Base-by-base conservation (phyloP, 345 rosid genomes). In the Pugionium dolabratum region DNA sequence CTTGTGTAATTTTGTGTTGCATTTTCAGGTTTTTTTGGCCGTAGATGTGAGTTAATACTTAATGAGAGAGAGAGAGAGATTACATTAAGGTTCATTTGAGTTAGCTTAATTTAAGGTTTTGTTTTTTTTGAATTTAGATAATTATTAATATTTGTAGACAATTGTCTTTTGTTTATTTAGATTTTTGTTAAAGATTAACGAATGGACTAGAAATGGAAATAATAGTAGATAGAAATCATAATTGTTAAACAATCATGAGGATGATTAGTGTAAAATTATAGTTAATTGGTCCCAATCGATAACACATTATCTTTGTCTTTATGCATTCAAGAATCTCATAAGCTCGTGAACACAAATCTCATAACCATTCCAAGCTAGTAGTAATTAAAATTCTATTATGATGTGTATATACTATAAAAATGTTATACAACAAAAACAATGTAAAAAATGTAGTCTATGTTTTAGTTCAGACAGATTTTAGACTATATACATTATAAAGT, bases 31-130 rank as follows among this genome's bases (percentile, higher is more conserved):
- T 18, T 34, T 51, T 57, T 9, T 32, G 10, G n/a, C 7, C 26
- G 54, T n/a, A 35, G 42, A 35, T 72, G 46, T 57, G 31, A 42
- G 50, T 41, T 57, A 42, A 63, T 31, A 45, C 51, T 44, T 59
- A 50, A 59, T 59, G 56, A 67, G 66, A 59, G 37, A 59, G 62
- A 53, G 43, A 10, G 51, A 34, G 36, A 3, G 3, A 34, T 34
- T 34, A 34, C 18, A 31, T 30, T 25, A 26, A 62, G 55, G 53
- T 70, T 34, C 40, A 54, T 52, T 35, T 18, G 18, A 52, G 33
- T 54, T 36, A 69, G 53, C 36, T 60, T 69, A 18, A 18, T 59
- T 69, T 47, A 73, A 73, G 72, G 77, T 73, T 72, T 58, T 56
- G 75, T 71, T 71, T 55, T 55, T 2, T 47, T 47, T 37, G 56